Evolutionary conservation across 2,329 filamentous ascomycete species (phyloP).

Genomic region (Hymenotorrendiella dingleyae): DNA sequence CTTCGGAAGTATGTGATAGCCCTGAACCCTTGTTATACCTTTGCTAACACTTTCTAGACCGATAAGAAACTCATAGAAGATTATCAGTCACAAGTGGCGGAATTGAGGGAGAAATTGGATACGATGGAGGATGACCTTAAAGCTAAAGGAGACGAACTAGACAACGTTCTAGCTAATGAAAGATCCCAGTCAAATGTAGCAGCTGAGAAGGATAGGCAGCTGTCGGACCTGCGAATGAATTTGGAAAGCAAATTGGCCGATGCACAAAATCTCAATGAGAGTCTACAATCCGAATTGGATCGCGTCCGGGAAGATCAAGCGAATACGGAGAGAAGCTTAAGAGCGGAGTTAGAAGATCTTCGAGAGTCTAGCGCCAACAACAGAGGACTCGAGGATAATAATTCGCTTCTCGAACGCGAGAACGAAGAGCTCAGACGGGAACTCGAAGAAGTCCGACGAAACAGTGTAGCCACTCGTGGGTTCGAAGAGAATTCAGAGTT

Average conservation of each 20-base stretch:
- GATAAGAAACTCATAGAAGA: slow-evolving; percentile 71
- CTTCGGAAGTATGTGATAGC: slow-evolving; percentile 35
- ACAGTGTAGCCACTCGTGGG: slow-evolving; percentile 27
- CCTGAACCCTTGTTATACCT: too few relatives aligned
- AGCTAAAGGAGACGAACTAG: slow-evolving; percentile 67
- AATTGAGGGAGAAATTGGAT: slow-evolving; percentile 68
- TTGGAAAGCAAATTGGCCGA: slow-evolving; percentile 71
- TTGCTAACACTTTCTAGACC: slow-evolving; percentile 36
- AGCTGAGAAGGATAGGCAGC: slow-evolving; percentile 64
- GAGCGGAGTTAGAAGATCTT: slow-evolving; percentile 54
- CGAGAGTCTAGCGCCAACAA: slow-evolving; percentile 30
- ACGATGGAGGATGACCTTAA: slow-evolving; percentile 63
- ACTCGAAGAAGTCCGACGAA: too few relatives aligned
- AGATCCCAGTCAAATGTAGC: slow-evolving; percentile 45
- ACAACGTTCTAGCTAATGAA: slow-evolving; percentile 52
- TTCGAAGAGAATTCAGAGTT: slow-evolving; percentile 43
- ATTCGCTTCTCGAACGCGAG: slow-evolving; percentile 51
- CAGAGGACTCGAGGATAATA: slow-evolving; percentile 34
- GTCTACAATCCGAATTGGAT: slow-evolving; percentile 73
- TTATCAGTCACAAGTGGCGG: slow-evolving; percentile 71
- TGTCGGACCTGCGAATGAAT: slow-evolving; percentile 56
- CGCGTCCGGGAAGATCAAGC: slow-evolving; percentile 64
- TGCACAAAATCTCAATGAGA: slow-evolving; percentile 71
- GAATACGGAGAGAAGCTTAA: slow-evolving; percentile 55
- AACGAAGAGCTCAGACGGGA: slow-evolving; percentile 63